Conservation (phyloP, 202 grass and related monocot genomes). For the Hordeum pubiflorum region DNA sequence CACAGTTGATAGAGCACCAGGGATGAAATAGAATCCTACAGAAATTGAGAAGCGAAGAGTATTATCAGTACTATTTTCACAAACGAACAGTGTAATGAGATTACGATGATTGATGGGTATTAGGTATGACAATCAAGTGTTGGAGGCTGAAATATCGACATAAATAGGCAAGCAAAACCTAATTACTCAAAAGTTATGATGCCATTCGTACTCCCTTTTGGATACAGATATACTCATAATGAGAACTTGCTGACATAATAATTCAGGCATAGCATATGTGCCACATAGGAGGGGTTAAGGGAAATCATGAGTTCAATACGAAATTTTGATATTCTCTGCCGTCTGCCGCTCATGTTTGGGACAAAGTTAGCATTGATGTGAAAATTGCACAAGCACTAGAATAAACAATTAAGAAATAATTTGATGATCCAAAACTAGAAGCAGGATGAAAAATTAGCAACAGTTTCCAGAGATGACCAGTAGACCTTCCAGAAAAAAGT, state of each 20-base stretch:
- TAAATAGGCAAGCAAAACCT: no score
- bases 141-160: no score
- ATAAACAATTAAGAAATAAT: background rate
- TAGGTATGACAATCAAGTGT: background rate
- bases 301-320: no score
- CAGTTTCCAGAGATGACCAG: no score
- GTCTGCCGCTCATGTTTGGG: no score
- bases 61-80: background rate
- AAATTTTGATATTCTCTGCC: no score
- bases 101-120: background rate
- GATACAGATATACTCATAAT: background rate
- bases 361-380: no score
- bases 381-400: no score
- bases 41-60: background rate
- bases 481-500: no score
- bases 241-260: background rate
- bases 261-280: background rate
- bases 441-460: no score
- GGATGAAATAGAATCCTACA: conserved; percentile 86
- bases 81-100: background rate
- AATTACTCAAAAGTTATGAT: no score
- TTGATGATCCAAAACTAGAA: background rate
- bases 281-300: background rate
- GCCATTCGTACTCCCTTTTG: background rate
- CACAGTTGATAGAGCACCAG: conserved; percentile 50